Base-by-base conservation (phyloP, 2,329 filamentous ascomycete species). In the Stagonosporopsis chrysanthemi region DNA sequence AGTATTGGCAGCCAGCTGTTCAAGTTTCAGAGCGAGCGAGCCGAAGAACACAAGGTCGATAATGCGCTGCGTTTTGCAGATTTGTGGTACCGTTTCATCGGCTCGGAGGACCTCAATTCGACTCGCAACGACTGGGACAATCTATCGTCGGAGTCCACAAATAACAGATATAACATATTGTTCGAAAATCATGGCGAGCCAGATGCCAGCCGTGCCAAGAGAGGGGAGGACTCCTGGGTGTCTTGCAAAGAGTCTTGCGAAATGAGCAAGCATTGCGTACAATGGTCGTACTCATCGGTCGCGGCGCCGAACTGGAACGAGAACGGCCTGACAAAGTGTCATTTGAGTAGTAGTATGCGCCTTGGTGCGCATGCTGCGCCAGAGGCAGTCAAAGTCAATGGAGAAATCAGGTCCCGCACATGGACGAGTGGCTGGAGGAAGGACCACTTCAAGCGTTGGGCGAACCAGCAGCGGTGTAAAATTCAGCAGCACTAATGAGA, bases 1-100 rank as follows among this genome's bases (percentile, higher is more conserved):
- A 61, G 67, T 1, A 78, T 83, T 7, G 77, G 80, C 14, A 69
- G 77, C 41, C 68, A 73, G 3, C 73, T 84, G 36, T 80, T 77
- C 70, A 73, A 75, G 7, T 81, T 83, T 29, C 80, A 84, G 62
- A 76, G 76, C 46, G 66, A 73, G 11, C 60, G 65, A 23, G 53
- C 46, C 8, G 57, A 64, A 14, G 48, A 67, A 23, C 58, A 64
- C n/a, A 58, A 65, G 17, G 54, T 60, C 6, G 51, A 53, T 9
- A 61, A 60, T 6, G 62, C 67, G 1, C 41, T 74, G 3, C 63
- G 64, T 3, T 72, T 68, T 26, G 66, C 68, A 7, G 70, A 72
- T 41, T 46, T 75, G 1, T 75, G 66, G 66, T 45, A 61, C 5
- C 61, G 58, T n/a, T 74, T 73, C 61, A 63, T 74, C 50, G 61